A percentile compares a stretch with the other conserved stretches of the same genome.
Evolutionary conservation across 495 filamentous ascomycete species (phyloP).

Genomic region (Platismatia glauca): DNA sequence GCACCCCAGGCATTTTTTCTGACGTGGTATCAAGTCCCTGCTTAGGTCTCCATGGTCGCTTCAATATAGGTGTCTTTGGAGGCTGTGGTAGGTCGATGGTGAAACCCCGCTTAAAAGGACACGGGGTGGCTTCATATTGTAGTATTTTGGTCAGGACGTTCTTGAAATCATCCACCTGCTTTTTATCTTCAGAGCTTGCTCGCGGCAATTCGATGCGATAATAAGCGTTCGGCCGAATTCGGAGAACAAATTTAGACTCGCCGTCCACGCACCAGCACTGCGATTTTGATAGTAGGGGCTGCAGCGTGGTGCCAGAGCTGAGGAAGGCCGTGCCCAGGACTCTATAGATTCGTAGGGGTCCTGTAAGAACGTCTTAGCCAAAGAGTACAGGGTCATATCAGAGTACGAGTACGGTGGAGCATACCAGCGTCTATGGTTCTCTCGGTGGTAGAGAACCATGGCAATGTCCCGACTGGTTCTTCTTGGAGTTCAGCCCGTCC

Average conservation of each 20-base stretch:
- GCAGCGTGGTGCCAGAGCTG: conserved; percentile 68
- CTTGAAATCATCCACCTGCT: conserved; percentile 56
- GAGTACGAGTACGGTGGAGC: conserved; percentile 13
- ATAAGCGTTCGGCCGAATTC: conserved; percentile 68
- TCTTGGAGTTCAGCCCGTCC: conserved; percentile 16
- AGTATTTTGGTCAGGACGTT: conserved; percentile 58
- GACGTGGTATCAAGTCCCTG: conserved; percentile 37
- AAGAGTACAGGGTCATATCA: too few relatives aligned
- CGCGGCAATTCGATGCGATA: conserved; percentile 82
- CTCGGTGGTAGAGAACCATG: conserved; percentile 69
- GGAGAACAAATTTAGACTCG: conserved; percentile 70
- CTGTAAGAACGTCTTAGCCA: conserved; percentile 31
- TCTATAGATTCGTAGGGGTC: conserved; percentile 69
- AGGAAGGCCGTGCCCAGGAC: conserved; percentile 76
- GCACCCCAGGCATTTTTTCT: conserved; percentile 4
- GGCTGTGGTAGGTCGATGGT: conserved; percentile 65
- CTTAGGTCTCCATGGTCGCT: conserved; percentile 62
- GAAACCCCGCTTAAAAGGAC: conserved; percentile 73
- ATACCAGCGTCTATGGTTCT: conserved; percentile 70
- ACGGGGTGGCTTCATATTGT: conserved; percentile 77
- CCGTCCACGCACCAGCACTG: conserved; percentile 91
- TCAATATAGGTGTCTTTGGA: conserved; percentile 54
- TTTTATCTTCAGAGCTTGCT: conserved; percentile 47
- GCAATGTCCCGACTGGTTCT: conserved; percentile 41
- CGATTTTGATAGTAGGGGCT: conserved; percentile 77